A percentile compares a stretch with the other conserved stretches of the same genome.
Conservation (phyloP, 1,139 yeast genomes). For the Magnusiomyces fungicola region DNA sequence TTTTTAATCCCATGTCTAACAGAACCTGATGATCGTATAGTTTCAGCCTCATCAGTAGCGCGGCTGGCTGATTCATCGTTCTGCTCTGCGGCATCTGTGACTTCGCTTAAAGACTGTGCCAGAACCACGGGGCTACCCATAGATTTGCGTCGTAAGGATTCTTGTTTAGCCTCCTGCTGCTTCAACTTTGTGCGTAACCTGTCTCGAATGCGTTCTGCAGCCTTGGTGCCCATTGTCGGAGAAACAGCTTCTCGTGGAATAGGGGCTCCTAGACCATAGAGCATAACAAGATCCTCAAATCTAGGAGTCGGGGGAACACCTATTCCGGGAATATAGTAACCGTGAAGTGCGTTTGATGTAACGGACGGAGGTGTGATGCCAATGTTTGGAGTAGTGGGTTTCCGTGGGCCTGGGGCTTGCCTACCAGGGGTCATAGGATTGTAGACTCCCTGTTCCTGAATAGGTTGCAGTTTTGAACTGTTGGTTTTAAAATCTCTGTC, state of each 20-base stretch:
- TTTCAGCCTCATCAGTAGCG: no score
- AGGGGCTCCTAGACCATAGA: constrained; percentile 7
- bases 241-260: constrained; percentile 3
- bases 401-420: neutral
- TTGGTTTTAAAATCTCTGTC: neutral
- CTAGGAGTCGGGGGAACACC: constrained; percentile 5
- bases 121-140: no score
- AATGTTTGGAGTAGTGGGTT: neutral
- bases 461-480: neutral
- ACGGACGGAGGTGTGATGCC: neutral
- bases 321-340: constrained; percentile 2
- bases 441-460: neutral
- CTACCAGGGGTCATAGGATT: no score
- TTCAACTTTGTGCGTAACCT: neutral
- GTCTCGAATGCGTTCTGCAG: constrained; percentile 1
- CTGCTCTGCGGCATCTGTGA: no score
- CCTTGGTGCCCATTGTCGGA: constrained; percentile 5
- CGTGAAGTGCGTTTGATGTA: neutral
- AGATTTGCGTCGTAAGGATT: neutral
- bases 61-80: no score
- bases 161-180: neutral
- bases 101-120: no score
- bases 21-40: no score
- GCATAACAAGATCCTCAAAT: constrained; percentile 4
- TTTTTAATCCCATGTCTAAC: no score